Evolutionary conservation across 192 early-diverging fungal species (phyloP), one percentile per base, ranked within the genome.

Genomic region (Podila epigama): DNA sequence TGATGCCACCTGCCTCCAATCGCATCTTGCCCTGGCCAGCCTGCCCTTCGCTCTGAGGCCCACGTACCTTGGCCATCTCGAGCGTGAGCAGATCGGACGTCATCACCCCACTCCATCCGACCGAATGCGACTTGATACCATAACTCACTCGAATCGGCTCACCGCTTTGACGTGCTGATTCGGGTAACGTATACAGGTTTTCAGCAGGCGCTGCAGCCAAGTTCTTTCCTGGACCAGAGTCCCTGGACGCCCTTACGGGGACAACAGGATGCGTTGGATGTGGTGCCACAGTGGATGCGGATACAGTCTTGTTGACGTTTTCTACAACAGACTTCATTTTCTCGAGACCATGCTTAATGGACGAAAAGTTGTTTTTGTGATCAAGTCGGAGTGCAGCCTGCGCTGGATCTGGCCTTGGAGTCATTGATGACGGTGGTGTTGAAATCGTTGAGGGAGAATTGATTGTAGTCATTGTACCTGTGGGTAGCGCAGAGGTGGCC

Each of bases 21-120:
- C 33, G 7, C 25, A 25, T 58, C 11, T 20, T 16, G 37, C 34
- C 2, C 20, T 32, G 51, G 13, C 2, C 41, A 22, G 28, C 16
- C 42, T 8, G 27, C 31, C 3, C 8, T 29, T 28, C 22, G 39
- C 8, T 18, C 16, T 39, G 4, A 32, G 58, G 55, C 5, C n/a
- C 33, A 20, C n/a, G n/a, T n/a, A 77, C 66, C n/a, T 77, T 68
- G 56, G 66, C 73, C 73, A 77, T 64, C 31, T 68, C 73, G 25
- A 77, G 0, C 3, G 73, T 64, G 60, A 77, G 36, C 33, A 77
- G 31, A 18, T 77, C 73, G n/a, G 73, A 68, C 0, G 73, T 77
- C 66, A 68, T 63, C 18, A 77, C 73, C 1, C 73, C 73, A 31
- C 39, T 68, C 73, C 73, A 77, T 5, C 73, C 73, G 3, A 77